Conservation (phyloP, 1,139 yeast species). For the Zygotorulaspora mrakii region DNA sequence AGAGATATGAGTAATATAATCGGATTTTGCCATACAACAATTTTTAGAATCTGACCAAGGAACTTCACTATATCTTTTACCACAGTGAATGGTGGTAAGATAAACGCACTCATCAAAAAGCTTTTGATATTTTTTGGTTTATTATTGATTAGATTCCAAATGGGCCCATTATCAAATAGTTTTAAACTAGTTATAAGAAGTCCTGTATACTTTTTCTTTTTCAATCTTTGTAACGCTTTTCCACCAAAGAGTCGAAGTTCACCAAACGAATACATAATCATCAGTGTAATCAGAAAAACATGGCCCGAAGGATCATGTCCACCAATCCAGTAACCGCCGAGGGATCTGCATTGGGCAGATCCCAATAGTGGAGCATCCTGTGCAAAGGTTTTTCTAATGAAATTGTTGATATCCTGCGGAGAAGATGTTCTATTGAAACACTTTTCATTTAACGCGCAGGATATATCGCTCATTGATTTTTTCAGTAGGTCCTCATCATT, state of each 20-base stretch:
- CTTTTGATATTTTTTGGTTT: constrained; percentile 13
- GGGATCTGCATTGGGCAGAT: constrained; percentile 54
- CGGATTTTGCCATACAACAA: constrained; percentile 41
- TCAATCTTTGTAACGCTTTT: constrained; percentile 18
- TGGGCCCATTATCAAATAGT: constrained; percentile 18
- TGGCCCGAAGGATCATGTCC: constrained; percentile 98
- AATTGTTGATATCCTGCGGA: constrained; percentile 16
- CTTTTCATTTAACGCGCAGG: constrained; percentile 11
- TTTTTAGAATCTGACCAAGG: constrained; percentile 24
- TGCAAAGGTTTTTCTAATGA: constrained; percentile 14
- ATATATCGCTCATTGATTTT: constrained; percentile 10
- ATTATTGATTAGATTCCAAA: constrained; percentile 16
- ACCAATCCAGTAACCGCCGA: constrained; percentile 77
- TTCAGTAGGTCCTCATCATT: constrained; percentile 8
- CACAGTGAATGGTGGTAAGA: constrained; percentile 14
- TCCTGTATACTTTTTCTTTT: constrained; percentile 5
- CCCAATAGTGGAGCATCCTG: constrained; percentile 19
- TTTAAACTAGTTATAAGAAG: constrained; percentile 7
- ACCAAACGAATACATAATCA: constrained; percentile 64
- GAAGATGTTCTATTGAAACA: constrained; percentile 4
- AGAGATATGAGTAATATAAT: constrained; percentile 44
- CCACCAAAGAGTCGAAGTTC: constrained; percentile 49
- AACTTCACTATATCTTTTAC: constrained; percentile 10
- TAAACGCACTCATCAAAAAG: constrained; percentile 7
- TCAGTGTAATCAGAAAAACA: constrained; percentile 71